Conservation (phyloP, 73 alveolate species). For the Tetrahymena elliotti region DNA sequence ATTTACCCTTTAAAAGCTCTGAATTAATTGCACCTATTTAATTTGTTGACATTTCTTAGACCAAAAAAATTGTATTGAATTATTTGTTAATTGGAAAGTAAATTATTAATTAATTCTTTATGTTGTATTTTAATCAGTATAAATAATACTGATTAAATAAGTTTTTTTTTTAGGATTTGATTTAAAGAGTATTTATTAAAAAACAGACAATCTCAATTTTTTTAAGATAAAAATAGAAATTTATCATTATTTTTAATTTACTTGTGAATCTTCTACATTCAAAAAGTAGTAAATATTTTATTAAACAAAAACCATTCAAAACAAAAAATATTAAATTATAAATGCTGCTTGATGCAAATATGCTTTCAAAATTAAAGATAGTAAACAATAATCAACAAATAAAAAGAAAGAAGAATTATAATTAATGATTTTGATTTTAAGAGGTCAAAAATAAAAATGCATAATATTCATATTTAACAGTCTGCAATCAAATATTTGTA, state of each 20-base stretch:
- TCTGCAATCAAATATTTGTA: too few relatives aligned
- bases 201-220: not conserved
- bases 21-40: not conserved
- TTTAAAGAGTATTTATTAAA: not conserved
- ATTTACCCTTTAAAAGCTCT: not conserved
- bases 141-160: not conserved
- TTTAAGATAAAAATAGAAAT: not conserved
- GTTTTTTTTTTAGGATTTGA: not conserved
- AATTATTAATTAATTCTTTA: not conserved
- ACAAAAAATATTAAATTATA: too few relatives aligned
- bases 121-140: not conserved
- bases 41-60: not conserved
- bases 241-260: not conserved
- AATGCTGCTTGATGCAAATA: too few relatives aligned
- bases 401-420: too few relatives aligned
- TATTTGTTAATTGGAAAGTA: not conserved
- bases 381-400: too few relatives aligned
- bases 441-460: too few relatives aligned
- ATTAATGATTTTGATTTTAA: too few relatives aligned
- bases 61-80: not conserved
- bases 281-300: not conserved
- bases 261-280: not conserved
- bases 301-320: not conserved
- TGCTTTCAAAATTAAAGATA: too few relatives aligned
- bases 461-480: too few relatives aligned